Conservation (phyloP, 345 rosid species). For the Xanthoceras sorbifolium region DNA sequence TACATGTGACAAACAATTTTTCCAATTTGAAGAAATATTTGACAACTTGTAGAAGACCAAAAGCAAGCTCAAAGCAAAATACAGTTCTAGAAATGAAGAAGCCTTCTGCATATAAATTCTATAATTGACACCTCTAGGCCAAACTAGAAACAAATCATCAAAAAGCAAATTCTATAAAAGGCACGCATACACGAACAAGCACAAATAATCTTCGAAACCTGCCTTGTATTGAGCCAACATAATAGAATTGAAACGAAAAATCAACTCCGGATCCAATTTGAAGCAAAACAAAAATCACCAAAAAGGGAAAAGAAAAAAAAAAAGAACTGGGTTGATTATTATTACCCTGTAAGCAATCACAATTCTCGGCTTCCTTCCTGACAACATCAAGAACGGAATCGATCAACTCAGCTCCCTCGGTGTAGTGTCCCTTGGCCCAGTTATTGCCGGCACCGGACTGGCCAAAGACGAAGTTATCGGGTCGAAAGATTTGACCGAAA, state of each 20-base stretch:
- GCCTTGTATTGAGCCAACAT: too few relatives aligned
- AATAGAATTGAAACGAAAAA: background rate
- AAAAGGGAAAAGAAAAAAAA: background rate
- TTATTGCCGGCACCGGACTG: slow-evolving; percentile 37
- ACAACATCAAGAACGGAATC: slow-evolving; percentile 38
- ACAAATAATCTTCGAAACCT: too few relatives aligned
- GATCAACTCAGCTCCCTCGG: slow-evolving; percentile 35
- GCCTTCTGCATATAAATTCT: too few relatives aligned
- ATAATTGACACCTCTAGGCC: too few relatives aligned
- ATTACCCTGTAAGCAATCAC: slow-evolving; percentile 36
- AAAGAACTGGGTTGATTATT: background rate
- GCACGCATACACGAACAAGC: too few relatives aligned
- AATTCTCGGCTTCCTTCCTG: slow-evolving; percentile 36
- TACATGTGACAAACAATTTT: background rate
- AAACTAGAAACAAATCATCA: too few relatives aligned
- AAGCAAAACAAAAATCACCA: background rate
- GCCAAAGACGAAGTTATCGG: slow-evolving; percentile 36
- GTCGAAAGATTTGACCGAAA: slow-evolving; percentile 33
- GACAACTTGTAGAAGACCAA: background rate
- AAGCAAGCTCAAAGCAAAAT: background rate
- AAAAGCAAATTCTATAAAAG: too few relatives aligned
- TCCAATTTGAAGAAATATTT: background rate
- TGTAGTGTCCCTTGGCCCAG: slow-evolving; percentile 38
- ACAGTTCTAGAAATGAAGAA: background rate
- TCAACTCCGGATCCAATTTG: background rate